Evolutionary conservation across 208 protist species (phyloP), one percentile per base, ranked within the genome.

Genomic region (Leishmania martiniquensis): DNA sequence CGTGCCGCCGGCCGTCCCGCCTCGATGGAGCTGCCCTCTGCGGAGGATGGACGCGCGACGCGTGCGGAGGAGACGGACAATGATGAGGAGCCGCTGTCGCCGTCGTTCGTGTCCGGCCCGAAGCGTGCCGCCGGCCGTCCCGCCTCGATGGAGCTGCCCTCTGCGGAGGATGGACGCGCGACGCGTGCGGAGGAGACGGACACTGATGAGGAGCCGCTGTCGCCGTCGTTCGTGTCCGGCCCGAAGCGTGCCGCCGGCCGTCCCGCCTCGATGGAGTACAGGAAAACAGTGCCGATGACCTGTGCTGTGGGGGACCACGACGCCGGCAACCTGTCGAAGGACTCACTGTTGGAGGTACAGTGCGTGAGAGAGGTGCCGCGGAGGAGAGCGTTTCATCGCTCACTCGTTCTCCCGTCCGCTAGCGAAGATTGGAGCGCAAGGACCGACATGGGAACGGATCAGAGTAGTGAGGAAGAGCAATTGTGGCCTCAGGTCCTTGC

Each of bases 361-460:
- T n/a, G 67, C 7, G 62, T 55, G 2, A 39, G 62, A 2, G 60
- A 63, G 6, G 69, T 42, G 4, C 77, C 77, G 2, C 52, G 34
- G 12, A 69, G 77, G 62, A 75, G 52, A 54, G 65, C 71, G 51
- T 69, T 62, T 10, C 77, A 76, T 51, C 55, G 60, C 71, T 15
- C 3, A 0, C 37, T 51, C 6, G 62, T 71, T 5, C 1, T 39
- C 1, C 51, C 68, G 25, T 42, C 29, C 47, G 52, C 57, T 1
- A 60, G 39, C 34, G 70, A 81, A 52, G 62, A 54, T 10, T 60
- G 17, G 34, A 45, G 5, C 32, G 65, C 51, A 20, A 44, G 9
- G 39, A 32, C 69, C 34, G 59, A 65, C n/a, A 51, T n/a, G 2
- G 32, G 47, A 52, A 71, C 70, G 15, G 69, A 76, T 0, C 32